phyloP scores from a whole-genome alignment of 805 yeast species.

The Spathaspora arborariae region DNA sequence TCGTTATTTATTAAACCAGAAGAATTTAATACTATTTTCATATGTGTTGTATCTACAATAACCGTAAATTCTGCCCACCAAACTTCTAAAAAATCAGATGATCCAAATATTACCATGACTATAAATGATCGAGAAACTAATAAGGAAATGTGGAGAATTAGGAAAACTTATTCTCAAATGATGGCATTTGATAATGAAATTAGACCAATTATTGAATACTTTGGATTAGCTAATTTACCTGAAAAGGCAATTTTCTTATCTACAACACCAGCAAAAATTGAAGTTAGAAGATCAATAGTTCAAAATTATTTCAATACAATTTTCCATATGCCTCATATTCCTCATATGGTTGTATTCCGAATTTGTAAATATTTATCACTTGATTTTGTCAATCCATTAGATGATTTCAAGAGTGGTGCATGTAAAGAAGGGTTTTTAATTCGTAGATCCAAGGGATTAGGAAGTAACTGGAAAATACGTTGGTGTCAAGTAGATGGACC shows the following conservation, averaged over 20 bases:
- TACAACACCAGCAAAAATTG: slow-evolving; percentile 63
- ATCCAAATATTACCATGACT: slow-evolving; percentile 57
- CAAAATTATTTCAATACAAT: slow-evolving; percentile 58
- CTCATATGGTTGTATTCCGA: slow-evolving; percentile 46
- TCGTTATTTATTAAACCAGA: slow-evolving; percentile 56
- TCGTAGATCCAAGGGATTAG: slow-evolving; percentile 61
- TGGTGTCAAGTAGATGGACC: slow-evolving; percentile 67
- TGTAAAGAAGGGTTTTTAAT: slow-evolving; percentile 62
- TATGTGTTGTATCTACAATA: slow-evolving; percentile 49
- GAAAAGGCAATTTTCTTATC: slow-evolving; percentile 56
- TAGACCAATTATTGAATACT: slow-evolving; percentile 46
- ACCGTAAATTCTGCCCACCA: slow-evolving; percentile 27
- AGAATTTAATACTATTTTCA: slow-evolving; percentile 48
- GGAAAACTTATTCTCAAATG: slow-evolving; percentile 62
- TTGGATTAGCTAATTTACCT: slow-evolving; percentile 62
- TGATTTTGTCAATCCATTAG: slow-evolving; percentile 60
- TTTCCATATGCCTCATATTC: slow-evolving; percentile 54
- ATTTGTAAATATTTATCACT: slow-evolving; percentile 66
- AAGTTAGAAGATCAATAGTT: slow-evolving; percentile 50
- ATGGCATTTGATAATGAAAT: slow-evolving; percentile 56
- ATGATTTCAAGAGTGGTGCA: slow-evolving; percentile 49
- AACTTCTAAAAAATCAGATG: slow-evolving; percentile 44
- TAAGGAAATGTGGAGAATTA: slow-evolving; percentile 72
- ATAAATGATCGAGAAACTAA: slow-evolving; percentile 57
- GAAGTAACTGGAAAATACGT: slow-evolving; percentile 62